Evolutionary conservation across 176 grass and related monocot species (phyloP).

Genomic region (Bolboschoenus planiculmis): DNA sequence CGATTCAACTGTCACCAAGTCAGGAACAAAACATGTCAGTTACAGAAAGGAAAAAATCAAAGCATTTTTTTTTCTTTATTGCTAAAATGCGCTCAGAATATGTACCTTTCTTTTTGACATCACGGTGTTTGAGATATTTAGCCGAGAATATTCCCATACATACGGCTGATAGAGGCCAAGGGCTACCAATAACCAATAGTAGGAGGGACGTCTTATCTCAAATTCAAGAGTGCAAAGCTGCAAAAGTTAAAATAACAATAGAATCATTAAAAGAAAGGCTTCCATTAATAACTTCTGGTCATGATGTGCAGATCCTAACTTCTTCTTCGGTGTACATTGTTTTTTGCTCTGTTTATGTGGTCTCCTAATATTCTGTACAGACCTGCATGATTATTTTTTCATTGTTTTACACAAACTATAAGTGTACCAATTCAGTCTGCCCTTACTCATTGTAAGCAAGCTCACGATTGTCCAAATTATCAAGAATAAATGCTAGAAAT

Average conservation of each 20-base stretch:
- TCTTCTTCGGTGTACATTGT: background rate
- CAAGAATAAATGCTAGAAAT: background rate
- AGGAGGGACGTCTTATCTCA: constrained; percentile 92
- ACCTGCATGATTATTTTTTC: background rate
- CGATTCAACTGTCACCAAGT: constrained; percentile 54
- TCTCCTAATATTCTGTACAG: background rate
- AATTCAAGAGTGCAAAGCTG: constrained; percentile 76
- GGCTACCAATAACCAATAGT: constrained; percentile 90
- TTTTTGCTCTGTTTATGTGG: background rate
- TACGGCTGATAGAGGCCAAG: constrained; percentile 82
- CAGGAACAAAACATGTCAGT: constrained; percentile 8
- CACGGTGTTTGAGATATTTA: constrained; percentile 90
- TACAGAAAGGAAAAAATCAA: background rate
- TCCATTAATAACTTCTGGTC: background rate
- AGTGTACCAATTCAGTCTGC: background rate
- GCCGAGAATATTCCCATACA: constrained; percentile 96
- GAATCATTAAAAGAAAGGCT: constrained; percentile 8
- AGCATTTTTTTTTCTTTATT: background rate
- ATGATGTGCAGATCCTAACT: background rate
- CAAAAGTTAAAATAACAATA: constrained; percentile 33
- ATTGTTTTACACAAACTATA: background rate
- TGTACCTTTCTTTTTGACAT: constrained; percentile 98
- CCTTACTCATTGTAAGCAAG: background rate
- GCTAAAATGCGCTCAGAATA: background rate
- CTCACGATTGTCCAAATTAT: background rate